Conservation (phyloP, 2,329 filamentous ascomycete genomes). For the Penicillium polonicum region DNA sequence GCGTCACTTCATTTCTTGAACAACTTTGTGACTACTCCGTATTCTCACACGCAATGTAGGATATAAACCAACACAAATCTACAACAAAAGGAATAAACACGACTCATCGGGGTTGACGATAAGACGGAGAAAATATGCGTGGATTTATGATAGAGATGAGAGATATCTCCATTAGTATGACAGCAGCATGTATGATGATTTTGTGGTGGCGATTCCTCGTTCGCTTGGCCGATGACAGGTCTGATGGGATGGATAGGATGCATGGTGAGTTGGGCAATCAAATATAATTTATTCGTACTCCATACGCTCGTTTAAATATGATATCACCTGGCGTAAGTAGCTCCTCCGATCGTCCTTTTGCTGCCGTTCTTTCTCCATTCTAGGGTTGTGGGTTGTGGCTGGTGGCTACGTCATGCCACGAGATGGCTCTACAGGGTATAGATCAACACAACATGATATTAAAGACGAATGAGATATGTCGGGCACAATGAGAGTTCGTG, state of each 20-base stretch:
- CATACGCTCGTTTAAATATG: neutral
- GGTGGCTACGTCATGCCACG: conserved; percentile 8
- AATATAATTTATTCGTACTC: neutral
- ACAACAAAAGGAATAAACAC: neutral
- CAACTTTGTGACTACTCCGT: neutral
- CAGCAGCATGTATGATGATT: neutral
- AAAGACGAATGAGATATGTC: neutral
- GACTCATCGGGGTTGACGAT: neutral
- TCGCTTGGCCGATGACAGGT: neutral
- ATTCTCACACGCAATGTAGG: neutral
- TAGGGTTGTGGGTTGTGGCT: neutral
- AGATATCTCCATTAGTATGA: conserved; percentile 8
- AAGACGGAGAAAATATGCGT: neutral
- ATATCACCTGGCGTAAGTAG: neutral
- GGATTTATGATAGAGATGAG: neutral
- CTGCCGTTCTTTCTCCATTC: neutral
- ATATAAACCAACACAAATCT: neutral
- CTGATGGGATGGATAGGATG: neutral
- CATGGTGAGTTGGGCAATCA: neutral
- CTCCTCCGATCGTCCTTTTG: neutral
- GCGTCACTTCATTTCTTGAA: neutral
- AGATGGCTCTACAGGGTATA: neutral
- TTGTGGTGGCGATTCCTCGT: neutral
- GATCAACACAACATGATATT: neutral
- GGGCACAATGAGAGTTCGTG: neutral